Evolutionary conservation across 495 filamentous ascomycete genomes (phyloP), one percentile per base, ranked within the genome.

Genomic region (Neurospora sp.): DNA sequence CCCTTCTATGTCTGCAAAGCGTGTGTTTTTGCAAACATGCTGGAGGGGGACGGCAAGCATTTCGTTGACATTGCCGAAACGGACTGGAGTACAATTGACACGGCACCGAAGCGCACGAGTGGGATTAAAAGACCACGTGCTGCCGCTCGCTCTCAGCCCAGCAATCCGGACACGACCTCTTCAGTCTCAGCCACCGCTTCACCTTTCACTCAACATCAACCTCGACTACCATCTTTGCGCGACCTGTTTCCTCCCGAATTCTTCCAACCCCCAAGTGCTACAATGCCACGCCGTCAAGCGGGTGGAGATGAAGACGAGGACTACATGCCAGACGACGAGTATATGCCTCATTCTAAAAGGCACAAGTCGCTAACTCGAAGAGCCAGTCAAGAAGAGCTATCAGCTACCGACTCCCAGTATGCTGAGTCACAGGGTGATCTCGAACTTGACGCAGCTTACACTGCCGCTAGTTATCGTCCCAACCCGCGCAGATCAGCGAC

Each of bases 1-100:
- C 10, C n/a, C 1, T 12, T 75, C 27, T 70, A 72, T 31, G 70
- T 78, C 39, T 78, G 78, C 71, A 59, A 74, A 72, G 9, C 37
- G 9, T 79, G 78, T 42, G 74, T 71, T 0, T 44, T 61, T 1
- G 9, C 16, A 5, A 53, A 73, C 4, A 12, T 12, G 18, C 74
- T 75, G 73, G 35, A 72, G 6, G 40, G 18, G 6, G 44, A 76
- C 42, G 27, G 45, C 37, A 37, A 3, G 20, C 76, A 78, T 65
- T 76, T 69, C 39, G 73, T 78, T 69, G 71, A 76, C 22, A 27
- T 65, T 35, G 44, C 71, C n/a, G n/a, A 42, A 35, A 37, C 37
- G 40, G 68, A 76, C 72, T 74, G 74, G 75, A 44, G 53, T 18
- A 16, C 16, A 12, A 4, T 65, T 18, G 45, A 44, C 12, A 48